Percentiles rank a stretch among this genome's conserved stretches.
These are phyloP conservation scores for Prunus mongolica DNA, from an alignment of 306 rosid genomes.

Conservation along the genomic window DNA sequence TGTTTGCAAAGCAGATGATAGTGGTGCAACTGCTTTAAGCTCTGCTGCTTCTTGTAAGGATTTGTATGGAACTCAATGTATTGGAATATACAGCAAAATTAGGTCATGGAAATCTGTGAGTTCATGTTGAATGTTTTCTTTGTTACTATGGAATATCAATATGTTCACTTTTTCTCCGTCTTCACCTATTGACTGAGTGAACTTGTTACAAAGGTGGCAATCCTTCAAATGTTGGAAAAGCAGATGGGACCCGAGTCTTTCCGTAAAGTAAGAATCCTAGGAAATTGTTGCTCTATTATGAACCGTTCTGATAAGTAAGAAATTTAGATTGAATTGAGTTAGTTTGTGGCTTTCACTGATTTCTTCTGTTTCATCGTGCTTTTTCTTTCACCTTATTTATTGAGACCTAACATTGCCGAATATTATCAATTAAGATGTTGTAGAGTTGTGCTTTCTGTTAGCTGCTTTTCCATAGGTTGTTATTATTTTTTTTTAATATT, in stretches of 20 bases:
- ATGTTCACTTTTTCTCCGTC: not conserved
- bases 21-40: slow-evolving; percentile 90
- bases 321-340: not conserved
- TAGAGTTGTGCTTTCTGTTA: not conserved
- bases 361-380: not conserved
- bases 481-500: too few species aligned
- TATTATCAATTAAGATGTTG: not conserved
- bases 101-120: slow-evolving; percentile 98
- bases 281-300: slow-evolving; percentile 12
- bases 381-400: not conserved
- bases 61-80: slow-evolving; percentile 85
- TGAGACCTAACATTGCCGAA: not conserved
- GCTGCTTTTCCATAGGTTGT: not conserved
- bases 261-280: slow-evolving; percentile 65
- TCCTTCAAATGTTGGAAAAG: slow-evolving; percentile 97
- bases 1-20: slow-evolving; percentile 77
- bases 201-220: slow-evolving; percentile 59
- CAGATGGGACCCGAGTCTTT: slow-evolving; percentile 99
- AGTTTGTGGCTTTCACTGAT: not conserved
- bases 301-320: not conserved
- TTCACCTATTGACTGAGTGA: not conserved
- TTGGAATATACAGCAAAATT: slow-evolving; percentile 84
- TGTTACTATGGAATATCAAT: not conserved
- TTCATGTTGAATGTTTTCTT: slow-evolving; percentile 13
- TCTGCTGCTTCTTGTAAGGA: slow-evolving; percentile 83